Evolutionary conservation across 2,329 filamentous ascomycete genomes (phyloP), one percentile per base, ranked within the genome.

Genomic region (Epicoccum nigrum): DNA sequence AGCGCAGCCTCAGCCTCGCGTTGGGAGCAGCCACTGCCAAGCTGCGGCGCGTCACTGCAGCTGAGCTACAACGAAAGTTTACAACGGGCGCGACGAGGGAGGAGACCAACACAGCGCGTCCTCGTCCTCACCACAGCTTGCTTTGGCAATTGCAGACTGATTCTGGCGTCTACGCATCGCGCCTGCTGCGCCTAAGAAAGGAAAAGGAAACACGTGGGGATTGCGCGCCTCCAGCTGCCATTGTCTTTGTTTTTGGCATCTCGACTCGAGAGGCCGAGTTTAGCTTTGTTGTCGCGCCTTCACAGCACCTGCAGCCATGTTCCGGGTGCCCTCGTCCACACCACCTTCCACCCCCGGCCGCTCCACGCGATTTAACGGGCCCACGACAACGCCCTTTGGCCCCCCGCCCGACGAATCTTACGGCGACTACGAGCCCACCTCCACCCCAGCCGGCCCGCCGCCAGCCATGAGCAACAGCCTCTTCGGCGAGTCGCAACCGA

Each of bases 331-430:
- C 11, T 64, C 61, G 32, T 65, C 69, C 8, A 62, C 65, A 33
- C 67, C 72, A 27, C 72, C 73, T 35, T 73, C 72, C 7, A 74
- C 71, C 7, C 72, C 71, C 30, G 64, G 65, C 41, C 63, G 61
- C 55, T 56, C 62, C n/a, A 60, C 59, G 44, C 60, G 59, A 44
- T 50, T 46, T 33, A 53, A 64, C 55, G 69, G 72, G 32, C 74
- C 79, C 35, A 84, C 83, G 5, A 84, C 81, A 16, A 85, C 83
- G 13, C 83, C 83, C 44, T 81, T 80, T 38, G 83, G 81, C 32
- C 77, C 76, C 51, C 82, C 83, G 1, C 82, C 81, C 20, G 81
- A 80, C 35, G 41, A 54, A 9, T 63, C 63, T 12, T 56, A 77
- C 74, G 46, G 70, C 69, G 60, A 59, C 17, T 55, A 76, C 74